Conservation (phyloP, 306 rosid genomes). For the Pterocarpus macrocarpus region DNA sequence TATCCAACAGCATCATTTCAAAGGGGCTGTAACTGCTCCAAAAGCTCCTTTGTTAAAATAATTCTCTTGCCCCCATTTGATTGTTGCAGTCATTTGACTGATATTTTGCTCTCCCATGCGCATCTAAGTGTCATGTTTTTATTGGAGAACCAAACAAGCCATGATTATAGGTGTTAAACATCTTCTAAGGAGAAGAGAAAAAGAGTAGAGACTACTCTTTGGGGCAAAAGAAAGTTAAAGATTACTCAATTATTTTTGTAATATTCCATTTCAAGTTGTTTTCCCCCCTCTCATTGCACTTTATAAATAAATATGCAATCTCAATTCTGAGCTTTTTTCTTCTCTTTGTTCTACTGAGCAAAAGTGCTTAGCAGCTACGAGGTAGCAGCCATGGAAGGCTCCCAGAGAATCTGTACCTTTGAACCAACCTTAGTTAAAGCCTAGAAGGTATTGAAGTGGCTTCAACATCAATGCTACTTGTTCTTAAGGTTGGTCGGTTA, state of each 20-base stretch:
- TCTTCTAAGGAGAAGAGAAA: constrained; percentile 2
- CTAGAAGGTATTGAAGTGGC: not conserved
- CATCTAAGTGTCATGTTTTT: constrained; percentile 36
- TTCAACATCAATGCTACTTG: constrained; percentile 13
- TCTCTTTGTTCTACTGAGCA: not conserved
- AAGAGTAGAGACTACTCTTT: not conserved
- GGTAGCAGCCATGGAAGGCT: not conserved
- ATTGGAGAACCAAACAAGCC: constrained; percentile 42
- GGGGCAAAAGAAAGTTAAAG: not conserved
- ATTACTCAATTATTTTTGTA: not conserved
- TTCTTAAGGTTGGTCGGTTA: constrained; percentile 29
- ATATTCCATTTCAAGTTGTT: constrained; percentile 8
- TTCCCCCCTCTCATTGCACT: not conserved
- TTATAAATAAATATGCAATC: not conserved
- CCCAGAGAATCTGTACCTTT: not conserved
- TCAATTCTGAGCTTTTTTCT: not conserved
- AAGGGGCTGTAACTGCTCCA: constrained; percentile 42
- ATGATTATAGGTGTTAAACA: constrained; percentile 32
- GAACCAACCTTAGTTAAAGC: not conserved
- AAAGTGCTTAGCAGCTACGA: not conserved
- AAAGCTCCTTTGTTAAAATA: constrained; percentile 35
- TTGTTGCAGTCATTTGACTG: constrained; percentile 45
- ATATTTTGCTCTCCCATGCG: constrained; percentile 38
- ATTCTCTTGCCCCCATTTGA: constrained; percentile 41
- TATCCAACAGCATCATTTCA: constrained; percentile 44